Base-by-base conservation (phyloP, 2,329 filamentous ascomycete genomes). In the Sarocladium strictum region DNA sequence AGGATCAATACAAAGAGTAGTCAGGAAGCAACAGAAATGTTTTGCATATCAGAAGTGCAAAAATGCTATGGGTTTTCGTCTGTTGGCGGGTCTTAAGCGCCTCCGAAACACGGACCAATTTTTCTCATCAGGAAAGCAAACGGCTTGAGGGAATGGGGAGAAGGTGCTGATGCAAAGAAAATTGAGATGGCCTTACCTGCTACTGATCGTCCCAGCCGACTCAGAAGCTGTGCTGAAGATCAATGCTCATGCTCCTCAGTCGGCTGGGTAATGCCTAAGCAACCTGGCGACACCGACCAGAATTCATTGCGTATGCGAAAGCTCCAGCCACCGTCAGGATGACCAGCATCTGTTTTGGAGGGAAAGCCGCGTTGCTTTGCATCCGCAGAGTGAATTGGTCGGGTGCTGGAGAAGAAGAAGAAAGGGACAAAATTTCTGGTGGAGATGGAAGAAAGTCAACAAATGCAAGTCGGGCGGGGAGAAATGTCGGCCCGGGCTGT, bases 41-140 rank as follows among this genome's bases (percentile, higher is more conserved):
- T 54, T 56, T 53, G 54, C 55, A 38, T 21, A 19, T 52, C 49
- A 52, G 49, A 52, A 53, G 33, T 53, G 32, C 50, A 40, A 26
- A 53, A 59, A 66, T 67, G 85, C 78, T 84, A 86, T 81, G 80
- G 78, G 77, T 73, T 75, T 78, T 89, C 89, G 81, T 90, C 89
- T 87, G 81, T 70, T 77, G 75, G 84, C 85, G 87, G 89, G 87
- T 92, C 88, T 93, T 93, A 89, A 90, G 81, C 87, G 85, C 86
- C 71, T 93, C 87, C 83, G 89, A 85, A 93, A 94, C 89, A 93
- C 88, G 89, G 89, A 93, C 89, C 87, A 92, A 92, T 85, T 79
- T 79, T 80, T 87, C 80, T 92, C 89, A 91, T 92, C 88, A 72
- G 62, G 56, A 35, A 38, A 29, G 43, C 24, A 47, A 47, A 47